Evolutionary conservation across 371 early-diverging fungal species (phyloP), one percentile per base, ranked within the genome.

Genomic region (Dichotomocladium elegans): DNA sequence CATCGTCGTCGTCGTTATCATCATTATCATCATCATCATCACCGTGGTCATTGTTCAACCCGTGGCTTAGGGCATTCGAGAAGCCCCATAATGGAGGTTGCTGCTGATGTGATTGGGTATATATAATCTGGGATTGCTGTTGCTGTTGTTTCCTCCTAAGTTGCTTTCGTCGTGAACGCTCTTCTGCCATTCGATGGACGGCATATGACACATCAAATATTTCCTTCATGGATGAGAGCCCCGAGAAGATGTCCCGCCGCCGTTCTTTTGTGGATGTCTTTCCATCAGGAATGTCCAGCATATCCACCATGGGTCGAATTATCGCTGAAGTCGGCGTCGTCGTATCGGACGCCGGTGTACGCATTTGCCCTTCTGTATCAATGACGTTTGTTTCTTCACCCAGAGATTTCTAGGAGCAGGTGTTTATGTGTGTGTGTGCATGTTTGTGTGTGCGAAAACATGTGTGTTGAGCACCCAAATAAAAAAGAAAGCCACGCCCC

Each of bases 121-220:
- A n/a, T n/a, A n/a, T n/a, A n/a, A n/a, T n/a, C n/a, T n/a, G n/a
- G n/a, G n/a, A n/a, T 37, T 37, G 37, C n/a, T 33, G 34, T 37
- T 37, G 48, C 7, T 47, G 56, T 42, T 48, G 53, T 9, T 44
- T 41, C 43, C 56, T 41, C 22, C 47, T 41, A n/a, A 60, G 30
- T 14, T 55, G 47, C 35, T 60, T 54, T 44, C 62, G 67, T 19
- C 67, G 68, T n/a, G 65, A 41, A 8, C 53, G 54, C 51, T 81
- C 81, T 51, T 81, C 81, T 31, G 68, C 77, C 71, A 73, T 70
- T 28, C 77, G 68, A 47, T 72, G 74, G 8, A 77, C 69, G 3
- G 75, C 72, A 46, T 68, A 73, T 4, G 72, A 72, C 6, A 80
- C 74, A 53, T 75, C 74, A 63, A 75, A 77, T 24, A 73, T 61